Conservation (phyloP, 2,329 filamentous ascomycete genomes). For the Ilyonectria sp. region DNA sequence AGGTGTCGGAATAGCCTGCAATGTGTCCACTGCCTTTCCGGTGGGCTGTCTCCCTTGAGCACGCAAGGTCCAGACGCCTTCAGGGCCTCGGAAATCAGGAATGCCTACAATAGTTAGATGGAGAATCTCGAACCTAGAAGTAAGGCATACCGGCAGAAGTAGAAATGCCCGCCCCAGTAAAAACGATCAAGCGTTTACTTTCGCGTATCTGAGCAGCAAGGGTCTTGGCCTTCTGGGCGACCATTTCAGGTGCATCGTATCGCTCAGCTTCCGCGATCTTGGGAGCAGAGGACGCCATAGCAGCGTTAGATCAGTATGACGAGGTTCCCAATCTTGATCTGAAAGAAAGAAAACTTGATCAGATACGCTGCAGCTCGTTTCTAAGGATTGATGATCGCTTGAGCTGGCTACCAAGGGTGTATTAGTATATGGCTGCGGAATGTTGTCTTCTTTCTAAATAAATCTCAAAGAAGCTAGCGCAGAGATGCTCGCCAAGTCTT, state of each 20-base stretch:
- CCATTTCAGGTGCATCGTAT: conserved; percentile 22
- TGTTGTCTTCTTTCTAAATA: too few species aligned
- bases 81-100: conserved; percentile 63
- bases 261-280: conserved; percentile 35
- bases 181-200: conserved; percentile 63
- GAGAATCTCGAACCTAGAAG: fast-evolving
- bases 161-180: conserved; percentile 63
- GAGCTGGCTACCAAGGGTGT: too few species aligned
- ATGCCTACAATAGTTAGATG: conserved; percentile 52
- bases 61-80: conserved; percentile 62
- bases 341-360: not conserved
- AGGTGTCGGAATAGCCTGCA: conserved; percentile 61
- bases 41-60: conserved; percentile 58
- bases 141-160: conserved; percentile 58
- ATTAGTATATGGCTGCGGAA: too few species aligned
- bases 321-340: not conserved
- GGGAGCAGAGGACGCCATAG: conserved; percentile 37
- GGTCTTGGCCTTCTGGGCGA: conserved; percentile 53
- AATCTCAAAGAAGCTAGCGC: too few species aligned
- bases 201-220: conserved; percentile 56
- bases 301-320: not conserved
- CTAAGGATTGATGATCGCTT: not conserved
- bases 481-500: too few species aligned
- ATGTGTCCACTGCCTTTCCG: conserved; percentile 52
- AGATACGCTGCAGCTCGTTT: not conserved